Evolutionary conservation across 306 rosid species (phyloP).

Genomic region (Cucurbita maxima): DNA sequence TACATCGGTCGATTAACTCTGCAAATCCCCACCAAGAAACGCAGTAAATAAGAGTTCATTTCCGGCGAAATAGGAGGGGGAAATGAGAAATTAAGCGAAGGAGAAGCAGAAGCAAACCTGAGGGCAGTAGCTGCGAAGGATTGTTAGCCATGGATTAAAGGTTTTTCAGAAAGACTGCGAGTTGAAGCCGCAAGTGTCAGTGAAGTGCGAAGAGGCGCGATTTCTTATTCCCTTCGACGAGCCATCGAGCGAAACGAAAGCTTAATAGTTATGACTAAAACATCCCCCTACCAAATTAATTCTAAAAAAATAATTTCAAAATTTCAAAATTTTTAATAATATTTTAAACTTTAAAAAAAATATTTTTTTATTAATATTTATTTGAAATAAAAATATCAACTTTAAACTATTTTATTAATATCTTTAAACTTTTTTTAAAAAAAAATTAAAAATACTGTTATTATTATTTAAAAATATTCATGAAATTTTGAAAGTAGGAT

Average conservation of each 20-base stretch:
- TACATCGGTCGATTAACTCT: slow-evolving; percentile 94
- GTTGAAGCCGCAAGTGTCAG: background rate
- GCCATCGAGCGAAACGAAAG: background rate
- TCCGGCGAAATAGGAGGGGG: background rate
- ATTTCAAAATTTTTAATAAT: too few relatives aligned
- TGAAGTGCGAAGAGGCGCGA: background rate
- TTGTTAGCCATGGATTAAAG: slow-evolving; percentile 50
- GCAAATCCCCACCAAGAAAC: slow-evolving; percentile 18
- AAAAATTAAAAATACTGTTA: too few relatives aligned
- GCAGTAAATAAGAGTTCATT: background rate
- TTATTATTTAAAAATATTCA: too few relatives aligned
- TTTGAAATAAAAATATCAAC: too few relatives aligned
- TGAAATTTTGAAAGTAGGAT: too few relatives aligned
- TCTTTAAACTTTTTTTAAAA: too few relatives aligned
- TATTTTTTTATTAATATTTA: too few relatives aligned
- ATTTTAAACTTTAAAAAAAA: too few relatives aligned
- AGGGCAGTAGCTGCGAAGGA: slow-evolving; percentile 90
- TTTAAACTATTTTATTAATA: too few relatives aligned
- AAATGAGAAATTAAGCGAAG: background rate
- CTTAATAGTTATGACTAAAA: background rate
- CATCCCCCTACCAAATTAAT: too few relatives aligned
- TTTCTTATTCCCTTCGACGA: background rate
- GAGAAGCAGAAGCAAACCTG: slow-evolving; percentile 31
- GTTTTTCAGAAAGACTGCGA: background rate
- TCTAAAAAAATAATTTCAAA: too few relatives aligned